phyloP scores from a whole-genome alignment of 495 filamentous ascomycete genomes.

The Penicillium angulare region DNA sequence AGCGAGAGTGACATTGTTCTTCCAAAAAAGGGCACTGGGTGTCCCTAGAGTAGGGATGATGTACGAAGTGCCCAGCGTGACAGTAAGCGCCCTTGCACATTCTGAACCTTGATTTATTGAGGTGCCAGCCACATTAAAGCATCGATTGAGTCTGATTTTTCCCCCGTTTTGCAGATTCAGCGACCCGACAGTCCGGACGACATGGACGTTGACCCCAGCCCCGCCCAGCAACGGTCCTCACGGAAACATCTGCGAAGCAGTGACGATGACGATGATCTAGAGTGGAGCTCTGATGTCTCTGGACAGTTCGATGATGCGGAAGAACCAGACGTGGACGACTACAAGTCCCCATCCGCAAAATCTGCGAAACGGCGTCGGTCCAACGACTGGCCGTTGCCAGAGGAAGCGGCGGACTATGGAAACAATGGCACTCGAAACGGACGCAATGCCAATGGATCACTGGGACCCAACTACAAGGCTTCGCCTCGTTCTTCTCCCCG shows the following conservation, averaged over 20 bases:
- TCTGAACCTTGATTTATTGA: slow-evolving; percentile 1
- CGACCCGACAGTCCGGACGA: slow-evolving; percentile 4
- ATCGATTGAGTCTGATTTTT: slow-evolving; percentile 10
- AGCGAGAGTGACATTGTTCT: slow-evolving; percentile 1
- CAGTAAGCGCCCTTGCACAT: slow-evolving; percentile 18
- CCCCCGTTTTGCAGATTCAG: slow-evolving; percentile 1
- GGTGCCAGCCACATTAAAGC: slow-evolving; percentile 3
- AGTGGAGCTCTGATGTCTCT: slow-evolving; percentile 33
- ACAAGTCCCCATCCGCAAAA: slow-evolving; percentile 27
- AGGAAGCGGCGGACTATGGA: slow-evolving; percentile 26
- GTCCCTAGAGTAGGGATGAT: slow-evolving; percentile 19
- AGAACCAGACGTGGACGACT: slow-evolving; percentile 25
- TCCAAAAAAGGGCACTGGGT: slow-evolving; percentile 20
- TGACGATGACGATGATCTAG: slow-evolving; percentile 17
- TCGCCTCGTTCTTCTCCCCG: slow-evolving; percentile 34
- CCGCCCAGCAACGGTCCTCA: slow-evolving; percentile 22
- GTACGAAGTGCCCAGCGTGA: slow-evolving; percentile 8
- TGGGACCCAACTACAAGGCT: slow-evolving; percentile 8
- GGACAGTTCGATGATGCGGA: slow-evolving; percentile 46
- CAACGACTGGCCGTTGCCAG: slow-evolving; percentile 49
- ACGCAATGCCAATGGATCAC: slow-evolving; percentile 6
- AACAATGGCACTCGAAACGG: slow-evolving; percentile 12
- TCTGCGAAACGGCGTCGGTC: slow-evolving; percentile 46
- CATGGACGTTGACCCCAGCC: slow-evolving; percentile 23
- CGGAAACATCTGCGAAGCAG: slow-evolving; percentile 34